Percentiles rank a stretch among this genome's conserved stretches.
These are phyloP conservation scores for Colletotrichum sp. DNA, from an alignment of 2,329 filamentous ascomycete genomes.

Conservation along the genomic window DNA sequence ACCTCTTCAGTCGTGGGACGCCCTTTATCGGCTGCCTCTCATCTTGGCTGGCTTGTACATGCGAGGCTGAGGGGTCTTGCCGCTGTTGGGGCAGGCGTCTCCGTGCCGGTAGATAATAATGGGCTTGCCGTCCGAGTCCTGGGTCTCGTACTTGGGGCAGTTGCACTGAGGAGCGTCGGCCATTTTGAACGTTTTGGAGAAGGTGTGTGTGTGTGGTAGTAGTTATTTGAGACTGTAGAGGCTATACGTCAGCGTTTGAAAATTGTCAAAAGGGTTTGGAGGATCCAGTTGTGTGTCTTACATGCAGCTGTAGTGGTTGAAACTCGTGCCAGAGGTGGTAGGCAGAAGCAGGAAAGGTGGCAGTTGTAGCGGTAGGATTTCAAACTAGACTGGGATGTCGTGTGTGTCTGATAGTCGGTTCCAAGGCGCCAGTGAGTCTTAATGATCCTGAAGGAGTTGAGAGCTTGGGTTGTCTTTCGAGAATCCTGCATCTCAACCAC, in stretches of 20 bases:
- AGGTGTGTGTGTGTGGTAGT: not conserved
- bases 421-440: not conserved
- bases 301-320: not conserved
- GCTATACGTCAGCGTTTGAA: not conserved
- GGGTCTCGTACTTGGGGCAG: not conserved
- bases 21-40: not conserved
- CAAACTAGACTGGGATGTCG: not conserved
- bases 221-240: not conserved
- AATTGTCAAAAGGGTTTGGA: not conserved
- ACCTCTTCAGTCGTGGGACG: not conserved
- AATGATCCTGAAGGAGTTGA: not conserved
- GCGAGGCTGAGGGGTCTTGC: not conserved
- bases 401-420: not conserved
- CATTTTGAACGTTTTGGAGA: not conserved
- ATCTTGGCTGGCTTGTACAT: not conserved
- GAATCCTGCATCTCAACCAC: not conserved
- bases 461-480: not conserved
- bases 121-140: not conserved
- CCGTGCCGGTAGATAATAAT: not conserved
- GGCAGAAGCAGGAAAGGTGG: not conserved
- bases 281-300: not conserved
- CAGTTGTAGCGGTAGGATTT: not conserved
- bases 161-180: not conserved
- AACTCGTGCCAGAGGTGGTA: not conserved
- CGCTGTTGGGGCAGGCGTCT: not conserved